Conservation (phyloP, 2,329 filamentous ascomycete species). For the Shiraia sp. region DNA sequence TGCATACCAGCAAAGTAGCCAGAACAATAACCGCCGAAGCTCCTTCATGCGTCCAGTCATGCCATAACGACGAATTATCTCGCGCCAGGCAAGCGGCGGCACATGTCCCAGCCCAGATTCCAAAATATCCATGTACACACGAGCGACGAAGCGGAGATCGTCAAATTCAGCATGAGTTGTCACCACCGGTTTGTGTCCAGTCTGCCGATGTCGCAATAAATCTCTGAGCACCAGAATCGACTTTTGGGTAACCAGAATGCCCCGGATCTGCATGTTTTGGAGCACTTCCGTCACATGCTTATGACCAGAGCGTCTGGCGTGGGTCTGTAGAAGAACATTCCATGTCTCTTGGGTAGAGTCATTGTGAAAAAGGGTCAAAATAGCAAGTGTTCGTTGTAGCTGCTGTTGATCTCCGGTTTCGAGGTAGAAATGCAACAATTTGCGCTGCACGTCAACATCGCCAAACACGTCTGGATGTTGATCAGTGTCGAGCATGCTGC, state of each 20-base stretch:
- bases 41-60: conserved; percentile 59
- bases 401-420: conserved; percentile 55
- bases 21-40: conserved; percentile 56
- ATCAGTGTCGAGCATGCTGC: conserved; percentile 60
- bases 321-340: conserved; percentile 54
- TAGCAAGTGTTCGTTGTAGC: conserved; percentile 60
- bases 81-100: conserved; percentile 55
- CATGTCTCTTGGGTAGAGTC: conserved; percentile 45
- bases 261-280: conserved; percentile 55
- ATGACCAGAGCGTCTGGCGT: conserved; percentile 35
- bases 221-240: conserved; percentile 49
- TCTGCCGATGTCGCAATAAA: conserved; percentile 45
- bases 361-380: conserved; percentile 52
- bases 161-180: conserved; percentile 27
- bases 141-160: conserved; percentile 51
- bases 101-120: conserved; percentile 48
- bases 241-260: conserved; percentile 47
- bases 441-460: conserved; percentile 58
- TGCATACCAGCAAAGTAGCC: conserved; percentile 52
- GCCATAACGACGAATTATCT: conserved; percentile 63
- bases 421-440: conserved; percentile 58
- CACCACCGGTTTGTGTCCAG: conserved; percentile 39
- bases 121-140: conserved; percentile 54
- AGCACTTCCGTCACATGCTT: conserved; percentile 40
- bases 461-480: conserved; percentile 68